Conservation (phyloP, 2,329 filamentous ascomycete genomes). For the Ascochyta rabiei region DNA sequence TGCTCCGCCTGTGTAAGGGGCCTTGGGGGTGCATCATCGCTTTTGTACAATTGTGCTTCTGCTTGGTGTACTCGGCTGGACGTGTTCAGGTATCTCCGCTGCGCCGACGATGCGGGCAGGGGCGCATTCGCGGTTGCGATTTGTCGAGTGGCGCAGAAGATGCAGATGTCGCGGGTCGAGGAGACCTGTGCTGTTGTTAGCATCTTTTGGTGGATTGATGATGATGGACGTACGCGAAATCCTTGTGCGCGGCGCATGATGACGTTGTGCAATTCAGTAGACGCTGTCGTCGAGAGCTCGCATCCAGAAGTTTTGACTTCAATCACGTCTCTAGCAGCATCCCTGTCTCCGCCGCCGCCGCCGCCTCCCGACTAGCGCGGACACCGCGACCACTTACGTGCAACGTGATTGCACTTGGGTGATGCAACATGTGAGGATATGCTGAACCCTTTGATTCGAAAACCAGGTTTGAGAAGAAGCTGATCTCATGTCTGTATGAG, state of each 20-base stretch:
- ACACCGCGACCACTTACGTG: neutral
- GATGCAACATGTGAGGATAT: neutral
- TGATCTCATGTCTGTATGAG: too few species aligned
- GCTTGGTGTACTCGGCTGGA: slow-evolving; percentile 42
- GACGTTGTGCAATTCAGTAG: neutral
- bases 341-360: neutral
- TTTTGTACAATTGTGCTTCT: slow-evolving; percentile 36
- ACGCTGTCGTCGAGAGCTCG: slow-evolving; percentile 2
- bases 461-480: neutral
- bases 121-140: slow-evolving; percentile 27
- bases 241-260: slow-evolving; percentile 41
- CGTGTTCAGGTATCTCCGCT: slow-evolving; percentile 41
- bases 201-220: neutral
- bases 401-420: neutral
- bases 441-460: too few species aligned
- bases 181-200: slow-evolving; percentile 32
- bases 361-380: slow-evolving; percentile 1
- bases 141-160: slow-evolving; percentile 48
- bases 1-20: slow-evolving; percentile 35
- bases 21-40: slow-evolving; percentile 23
- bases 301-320: slow-evolving; percentile 8
- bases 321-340: neutral
- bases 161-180: slow-evolving; percentile 45
- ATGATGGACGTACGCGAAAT: slow-evolving; percentile 30
- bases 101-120: slow-evolving; percentile 23